A percentile compares a stretch with the other conserved stretches of the same genome.
phyloP scores from a whole-genome alignment of 306 rosid genomes.

The Amphicarpaea edgeworthii region DNA sequence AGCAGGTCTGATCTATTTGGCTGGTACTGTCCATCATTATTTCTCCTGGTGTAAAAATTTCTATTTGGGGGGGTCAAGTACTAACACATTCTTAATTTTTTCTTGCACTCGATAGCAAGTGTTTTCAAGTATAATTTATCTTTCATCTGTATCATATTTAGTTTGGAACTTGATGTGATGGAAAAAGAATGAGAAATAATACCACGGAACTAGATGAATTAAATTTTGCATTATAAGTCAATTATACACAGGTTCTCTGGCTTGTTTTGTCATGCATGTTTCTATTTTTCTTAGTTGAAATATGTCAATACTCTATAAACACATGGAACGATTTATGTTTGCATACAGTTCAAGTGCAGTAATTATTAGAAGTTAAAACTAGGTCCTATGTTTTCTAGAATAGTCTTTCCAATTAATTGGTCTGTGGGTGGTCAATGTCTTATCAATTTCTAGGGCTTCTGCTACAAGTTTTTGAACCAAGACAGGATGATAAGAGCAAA shows the following conservation, averaged over 20 bases:
- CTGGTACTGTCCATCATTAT: too few relatives aligned
- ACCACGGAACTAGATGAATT: slow-evolving; percentile 5
- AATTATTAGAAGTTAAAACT: neutral
- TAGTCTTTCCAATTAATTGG: neutral
- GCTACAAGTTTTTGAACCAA: neutral
- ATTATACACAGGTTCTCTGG: neutral
- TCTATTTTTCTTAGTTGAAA: neutral
- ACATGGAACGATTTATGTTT: neutral
- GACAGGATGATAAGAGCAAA: too few relatives aligned
- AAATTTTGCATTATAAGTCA: neutral
- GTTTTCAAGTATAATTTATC: neutral
- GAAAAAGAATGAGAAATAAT: slow-evolving; percentile 2
- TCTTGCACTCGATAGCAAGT: slow-evolving; percentile 2
- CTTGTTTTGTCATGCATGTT: slow-evolving; percentile 14
- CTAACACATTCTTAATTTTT: slow-evolving; percentile 6
- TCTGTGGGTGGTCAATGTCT: neutral
- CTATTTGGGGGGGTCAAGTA: too few relatives aligned
- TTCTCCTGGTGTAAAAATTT: too few relatives aligned
- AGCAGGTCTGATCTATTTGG: too few relatives aligned
- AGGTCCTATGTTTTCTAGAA: neutral
- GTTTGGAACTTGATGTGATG: neutral
- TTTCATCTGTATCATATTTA: neutral
- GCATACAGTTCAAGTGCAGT: neutral
- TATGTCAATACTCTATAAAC: neutral
- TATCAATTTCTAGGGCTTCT: slow-evolving; percentile 9